Base-by-base conservation (phyloP, 441 rosid genomes). In the Metrosideros polymorpha region DNA sequence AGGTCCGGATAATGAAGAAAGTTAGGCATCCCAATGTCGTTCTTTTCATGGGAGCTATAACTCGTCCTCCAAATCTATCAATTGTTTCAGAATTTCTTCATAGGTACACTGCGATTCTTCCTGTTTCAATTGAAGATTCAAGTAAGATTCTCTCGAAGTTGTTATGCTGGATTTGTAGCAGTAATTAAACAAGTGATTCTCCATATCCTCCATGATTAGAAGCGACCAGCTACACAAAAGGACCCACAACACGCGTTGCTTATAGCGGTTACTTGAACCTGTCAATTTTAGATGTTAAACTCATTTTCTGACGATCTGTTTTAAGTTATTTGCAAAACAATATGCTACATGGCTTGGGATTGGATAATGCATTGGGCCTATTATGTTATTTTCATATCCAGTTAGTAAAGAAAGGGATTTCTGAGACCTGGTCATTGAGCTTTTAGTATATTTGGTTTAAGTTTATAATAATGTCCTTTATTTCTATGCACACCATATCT, bases 31-130 rank as follows among this genome's bases (percentile, higher is more conserved):
- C 97, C 43, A 95, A 95, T 89, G 95, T 95, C 85, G 97, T 95
- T 90, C 97, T 95, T 88, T 95, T 94, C 91, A 95, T 95, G 97
- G 97, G 97, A 90, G 96, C 97, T 88, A 91, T 95, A 82, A 94
- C 95, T 30, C 96, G 95, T 85, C 91, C 95, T 82, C 97, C 97
- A 5, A 93, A 93, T 91, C 96, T 95, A 85, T 95, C 97, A 56
- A 95, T 95, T 86, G 87, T 95, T 53, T 93, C 97, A 30, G 97
- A 95, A 88, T 95, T 95, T 92, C 97, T 95, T 89, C 96, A 93
- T 82, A 91, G 97, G 97, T 95, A 89, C 82, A 86, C 84, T 82
- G 88, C 47, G 22, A 71, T 35, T 71, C 76, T 63, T 71, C 79
- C 47, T 35, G 47, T 71, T 71, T 71, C 79, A 12, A 42, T 83